phyloP scores from a whole-genome alignment of 2,329 filamentous ascomycete genomes.

The Lecanicillium sp. region DNA sequence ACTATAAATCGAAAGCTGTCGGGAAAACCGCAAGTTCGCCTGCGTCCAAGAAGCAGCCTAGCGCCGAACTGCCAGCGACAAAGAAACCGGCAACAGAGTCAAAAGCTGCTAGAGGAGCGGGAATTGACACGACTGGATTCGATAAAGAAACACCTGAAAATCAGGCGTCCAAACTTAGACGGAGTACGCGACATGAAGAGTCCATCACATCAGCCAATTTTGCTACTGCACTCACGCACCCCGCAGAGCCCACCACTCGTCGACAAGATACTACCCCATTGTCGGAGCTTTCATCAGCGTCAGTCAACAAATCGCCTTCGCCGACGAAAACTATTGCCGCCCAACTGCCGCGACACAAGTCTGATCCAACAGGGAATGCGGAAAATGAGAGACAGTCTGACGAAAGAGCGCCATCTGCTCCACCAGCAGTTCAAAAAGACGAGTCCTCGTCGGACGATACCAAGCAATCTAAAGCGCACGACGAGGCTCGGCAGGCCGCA shows the following conservation, averaged over 20 bases:
- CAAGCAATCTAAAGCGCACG: slow-evolving; percentile 15
- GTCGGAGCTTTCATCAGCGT: slow-evolving; percentile 34
- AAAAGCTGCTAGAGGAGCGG: slow-evolving; percentile 20
- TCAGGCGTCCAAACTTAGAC: slow-evolving; percentile 5
- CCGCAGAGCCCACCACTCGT: slow-evolving; percentile 22
- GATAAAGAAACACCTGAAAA: slow-evolving; percentile 25
- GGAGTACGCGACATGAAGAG: slow-evolving; percentile 17
- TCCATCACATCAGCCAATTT: slow-evolving; percentile 32
- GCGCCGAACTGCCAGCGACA: slow-evolving; percentile 8
- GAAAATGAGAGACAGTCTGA: slow-evolving; percentile 9
- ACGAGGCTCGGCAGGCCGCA: slow-evolving; percentile 23
- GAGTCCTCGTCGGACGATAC: no score
- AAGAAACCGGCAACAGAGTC: slow-evolving; percentile 11
- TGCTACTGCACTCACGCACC: slow-evolving; percentile 36
- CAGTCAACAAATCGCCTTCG: slow-evolving; percentile 36
- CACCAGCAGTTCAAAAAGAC: neutral
- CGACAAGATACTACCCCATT: slow-evolving; percentile 32
- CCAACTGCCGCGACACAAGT: slow-evolving; percentile 15
- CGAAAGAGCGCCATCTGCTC: slow-evolving; percentile 3
- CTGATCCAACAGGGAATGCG: slow-evolving; percentile 14
- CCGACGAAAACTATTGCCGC: slow-evolving; percentile 22
- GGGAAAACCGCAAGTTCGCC: slow-evolving; percentile 17
- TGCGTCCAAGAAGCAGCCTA: slow-evolving; percentile 4
- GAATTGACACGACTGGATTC: slow-evolving; percentile 37
- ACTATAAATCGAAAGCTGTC: slow-evolving; percentile 16